These are phyloP conservation scores for Podila epicladia DNA, from an alignment of 192 early-diverging fungal genomes.

Conservation along the genomic window DNA sequence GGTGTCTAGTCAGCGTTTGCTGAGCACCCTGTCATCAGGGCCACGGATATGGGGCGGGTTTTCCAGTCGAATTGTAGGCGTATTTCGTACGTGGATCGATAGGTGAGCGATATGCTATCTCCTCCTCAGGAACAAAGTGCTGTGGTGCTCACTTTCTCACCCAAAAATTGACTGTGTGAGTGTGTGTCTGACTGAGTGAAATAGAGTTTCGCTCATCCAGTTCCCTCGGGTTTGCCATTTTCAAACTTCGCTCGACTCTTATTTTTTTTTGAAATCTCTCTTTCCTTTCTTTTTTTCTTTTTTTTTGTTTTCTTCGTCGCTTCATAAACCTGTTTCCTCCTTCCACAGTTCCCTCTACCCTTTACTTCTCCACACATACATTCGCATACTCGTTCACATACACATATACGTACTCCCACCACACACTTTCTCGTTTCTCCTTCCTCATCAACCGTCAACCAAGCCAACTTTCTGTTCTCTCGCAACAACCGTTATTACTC, in stretches of 20 bases:
- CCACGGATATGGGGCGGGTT: too few species aligned
- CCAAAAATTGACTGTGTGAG: too few species aligned
- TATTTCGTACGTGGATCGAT: too few species aligned
- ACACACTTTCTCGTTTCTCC: not conserved
- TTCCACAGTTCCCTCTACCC: not conserved
- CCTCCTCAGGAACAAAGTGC: too few species aligned
- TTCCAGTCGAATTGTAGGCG: too few species aligned
- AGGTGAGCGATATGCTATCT: too few species aligned
- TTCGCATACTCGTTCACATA: not conserved
- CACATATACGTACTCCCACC: not conserved
- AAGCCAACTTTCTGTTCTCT: not conserved
- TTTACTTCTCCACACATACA: not conserved
- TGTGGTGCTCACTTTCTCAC: too few species aligned
- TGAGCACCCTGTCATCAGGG: too few species aligned
- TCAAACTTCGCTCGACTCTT: not conserved
- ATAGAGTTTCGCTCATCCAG: too few species aligned
- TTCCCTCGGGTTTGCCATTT: too few species aligned
- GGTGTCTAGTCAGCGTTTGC: too few species aligned
- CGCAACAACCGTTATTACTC: not conserved
- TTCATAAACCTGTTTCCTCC: not conserved
- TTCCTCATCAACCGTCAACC: not conserved
- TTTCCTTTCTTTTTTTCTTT: not conserved
- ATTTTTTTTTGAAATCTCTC: not conserved
- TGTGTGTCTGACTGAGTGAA: too few species aligned
- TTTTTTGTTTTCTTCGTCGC: not conserved